phyloP scores from a whole-genome alignment of 331 rosid genomes.

The Cydonia oblonga region DNA sequence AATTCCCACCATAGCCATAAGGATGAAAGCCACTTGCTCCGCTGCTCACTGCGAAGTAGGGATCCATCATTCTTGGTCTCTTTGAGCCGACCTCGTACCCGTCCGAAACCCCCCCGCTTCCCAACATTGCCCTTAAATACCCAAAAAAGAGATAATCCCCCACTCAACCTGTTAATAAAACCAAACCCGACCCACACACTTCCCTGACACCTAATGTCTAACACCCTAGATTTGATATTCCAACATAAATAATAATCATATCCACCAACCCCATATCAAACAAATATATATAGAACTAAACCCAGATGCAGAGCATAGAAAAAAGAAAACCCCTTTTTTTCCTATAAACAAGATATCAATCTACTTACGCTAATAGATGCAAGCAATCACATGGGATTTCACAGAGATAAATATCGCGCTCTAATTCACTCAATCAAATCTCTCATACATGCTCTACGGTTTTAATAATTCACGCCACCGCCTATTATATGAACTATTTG shows the following conservation, averaged over 20 bases:
- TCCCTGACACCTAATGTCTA: constrained; percentile 57
- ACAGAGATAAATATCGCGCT: no score
- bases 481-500: background rate
- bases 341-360: background rate
- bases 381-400: background rate
- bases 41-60: constrained; percentile 99
- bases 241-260: constrained; percentile 7
- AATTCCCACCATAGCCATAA: constrained; percentile 53
- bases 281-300: background rate
- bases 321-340: background rate
- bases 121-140: constrained; percentile 99
- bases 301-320: background rate
- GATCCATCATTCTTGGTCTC: constrained; percentile 99
- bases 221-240: constrained; percentile 18
- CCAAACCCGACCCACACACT: constrained; percentile 74
- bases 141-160: constrained; percentile 75
- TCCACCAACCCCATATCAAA: constrained; percentile 8
- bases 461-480: background rate
- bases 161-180: constrained; percentile 91
- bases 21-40: constrained; percentile 61
- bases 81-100: constrained; percentile 99
- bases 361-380: background rate
- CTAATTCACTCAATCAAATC: no score
- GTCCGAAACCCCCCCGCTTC: constrained; percentile 99
- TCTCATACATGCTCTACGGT: background rate